Conservation (phyloP, 2,329 filamentous ascomycete genomes). For the Xylaria sp. region DNA sequence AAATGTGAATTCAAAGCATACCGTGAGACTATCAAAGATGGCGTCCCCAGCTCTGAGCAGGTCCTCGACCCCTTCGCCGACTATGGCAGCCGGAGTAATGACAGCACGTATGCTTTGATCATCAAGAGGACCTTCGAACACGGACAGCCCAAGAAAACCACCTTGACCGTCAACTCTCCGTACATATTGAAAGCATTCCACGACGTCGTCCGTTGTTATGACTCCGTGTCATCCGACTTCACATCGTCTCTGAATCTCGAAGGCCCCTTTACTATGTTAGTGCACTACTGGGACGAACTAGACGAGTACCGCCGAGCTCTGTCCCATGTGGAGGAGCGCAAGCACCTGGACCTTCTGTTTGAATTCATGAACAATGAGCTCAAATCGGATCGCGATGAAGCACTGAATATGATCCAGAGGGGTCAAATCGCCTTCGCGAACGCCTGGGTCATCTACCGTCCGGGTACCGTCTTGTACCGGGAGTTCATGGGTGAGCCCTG, state of each 20-base stretch:
- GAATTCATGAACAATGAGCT: constrained; percentile 40
- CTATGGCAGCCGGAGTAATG: constrained; percentile 24
- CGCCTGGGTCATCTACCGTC: constrained; percentile 38
- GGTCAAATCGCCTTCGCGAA: constrained; percentile 35
- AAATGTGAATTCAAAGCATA: constrained; percentile 39
- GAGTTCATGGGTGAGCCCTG: constrained; percentile 36
- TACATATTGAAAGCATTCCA: constrained; percentile 37
- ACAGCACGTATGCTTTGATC: constrained; percentile 36
- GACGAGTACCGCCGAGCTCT: constrained; percentile 31
- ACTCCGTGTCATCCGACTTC: constrained; percentile 37
- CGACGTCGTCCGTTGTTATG: constrained; percentile 34
- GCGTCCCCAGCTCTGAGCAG: constrained; percentile 22
- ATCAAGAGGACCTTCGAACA: constrained; percentile 32
- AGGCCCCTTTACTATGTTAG: constrained; percentile 37
- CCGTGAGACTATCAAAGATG: constrained; percentile 22
- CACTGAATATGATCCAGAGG: constrained; percentile 36
- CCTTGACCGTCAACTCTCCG: constrained; percentile 37
- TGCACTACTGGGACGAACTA: constrained; percentile 39
- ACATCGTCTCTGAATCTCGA: constrained; percentile 33
- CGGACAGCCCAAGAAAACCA: constrained; percentile 28
- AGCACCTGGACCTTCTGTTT: constrained; percentile 39
- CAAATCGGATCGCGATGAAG: constrained; percentile 28
- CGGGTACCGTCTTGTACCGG: constrained; percentile 37
- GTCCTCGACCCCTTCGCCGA: constrained; percentile 34
- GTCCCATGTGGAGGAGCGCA: constrained; percentile 5